Conservation (phyloP, 345 rosid species). For the Reutealis trisperma region DNA sequence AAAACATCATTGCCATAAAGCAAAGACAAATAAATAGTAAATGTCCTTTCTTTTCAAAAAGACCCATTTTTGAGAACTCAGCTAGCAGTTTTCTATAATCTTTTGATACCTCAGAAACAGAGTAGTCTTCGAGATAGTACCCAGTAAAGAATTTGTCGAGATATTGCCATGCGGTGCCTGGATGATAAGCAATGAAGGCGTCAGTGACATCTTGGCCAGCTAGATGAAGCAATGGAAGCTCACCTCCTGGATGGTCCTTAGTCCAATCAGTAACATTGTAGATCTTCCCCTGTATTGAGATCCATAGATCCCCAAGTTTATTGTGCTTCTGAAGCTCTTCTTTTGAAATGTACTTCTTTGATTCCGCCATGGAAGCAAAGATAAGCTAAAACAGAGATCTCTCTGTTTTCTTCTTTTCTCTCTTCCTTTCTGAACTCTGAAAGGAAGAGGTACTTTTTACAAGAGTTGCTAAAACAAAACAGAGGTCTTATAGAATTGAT, state of each 20-base stretch:
- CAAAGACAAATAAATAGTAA: constrained; percentile 21
- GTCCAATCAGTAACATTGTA: constrained; percentile 52
- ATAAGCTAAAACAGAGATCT: not conserved
- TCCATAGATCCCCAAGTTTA: constrained; percentile 51
- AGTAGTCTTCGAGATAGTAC: constrained; percentile 40
- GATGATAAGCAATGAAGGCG: constrained; percentile 58
- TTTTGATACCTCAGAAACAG: constrained; percentile 46
- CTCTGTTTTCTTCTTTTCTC: too few species aligned
- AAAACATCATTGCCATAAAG: constrained; percentile 32
- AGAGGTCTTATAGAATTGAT: not conserved
- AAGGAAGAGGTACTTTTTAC: not conserved
- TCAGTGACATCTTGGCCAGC: constrained; percentile 60
- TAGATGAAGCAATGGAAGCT: constrained; percentile 40
- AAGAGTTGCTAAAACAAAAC: not conserved
- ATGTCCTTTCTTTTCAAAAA: constrained; percentile 52
- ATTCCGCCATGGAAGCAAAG: constrained; percentile 28
- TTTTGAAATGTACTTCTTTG: constrained; percentile 37
- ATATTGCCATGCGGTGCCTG: constrained; percentile 46
- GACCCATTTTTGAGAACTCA: constrained; percentile 49
- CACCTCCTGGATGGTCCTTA: constrained; percentile 51
- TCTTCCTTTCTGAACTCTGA: not conserved
- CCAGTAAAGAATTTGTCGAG: constrained; percentile 55
- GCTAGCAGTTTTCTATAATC: constrained; percentile 46
- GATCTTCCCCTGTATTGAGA: constrained; percentile 56
- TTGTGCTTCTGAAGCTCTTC: constrained; percentile 44